These are phyloP conservation scores for Alternaria triticina DNA, from an alignment of 2,329 filamentous ascomycete genomes.

Conservation along the genomic window DNA sequence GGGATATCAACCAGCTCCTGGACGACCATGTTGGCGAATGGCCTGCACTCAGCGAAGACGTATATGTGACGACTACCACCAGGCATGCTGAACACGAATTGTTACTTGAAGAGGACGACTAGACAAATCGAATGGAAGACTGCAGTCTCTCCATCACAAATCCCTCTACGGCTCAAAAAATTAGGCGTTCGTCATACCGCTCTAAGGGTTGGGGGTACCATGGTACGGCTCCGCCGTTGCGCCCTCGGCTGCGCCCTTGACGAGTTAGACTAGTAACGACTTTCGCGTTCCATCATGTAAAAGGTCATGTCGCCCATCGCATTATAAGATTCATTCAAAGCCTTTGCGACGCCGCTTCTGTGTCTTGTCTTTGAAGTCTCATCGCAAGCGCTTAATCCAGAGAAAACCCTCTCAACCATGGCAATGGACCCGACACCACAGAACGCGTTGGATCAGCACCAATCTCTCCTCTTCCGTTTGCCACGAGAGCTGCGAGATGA, in stretches of 20 bases:
- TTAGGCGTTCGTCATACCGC: not conserved
- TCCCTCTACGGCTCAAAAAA: not conserved
- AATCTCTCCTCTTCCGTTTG: not conserved
- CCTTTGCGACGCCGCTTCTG: not conserved
- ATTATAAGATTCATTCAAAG: not conserved
- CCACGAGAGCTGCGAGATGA: not conserved
- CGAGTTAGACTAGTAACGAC: not conserved
- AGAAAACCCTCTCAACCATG: not conserved
- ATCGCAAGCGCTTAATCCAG: not conserved
- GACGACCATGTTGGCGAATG: not conserved
- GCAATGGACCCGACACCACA: not conserved
- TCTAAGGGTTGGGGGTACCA: not conserved
- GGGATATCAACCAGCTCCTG: not conserved
- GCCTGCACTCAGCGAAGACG: not conserved
- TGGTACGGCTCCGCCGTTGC: not conserved
- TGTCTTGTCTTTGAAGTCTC: not conserved
- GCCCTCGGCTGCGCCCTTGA: not conserved
- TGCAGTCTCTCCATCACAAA: not conserved
- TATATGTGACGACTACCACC: not conserved
- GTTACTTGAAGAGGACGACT: not conserved
- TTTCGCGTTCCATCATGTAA: not conserved
- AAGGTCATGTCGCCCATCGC: not conserved
- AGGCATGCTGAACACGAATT: not conserved
- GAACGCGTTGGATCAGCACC: not conserved
- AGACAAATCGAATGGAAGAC: not conserved